Evolutionary conservation across 2,329 filamentous ascomycete species (phyloP).

Genomic region (Verticillium isaacii): DNA sequence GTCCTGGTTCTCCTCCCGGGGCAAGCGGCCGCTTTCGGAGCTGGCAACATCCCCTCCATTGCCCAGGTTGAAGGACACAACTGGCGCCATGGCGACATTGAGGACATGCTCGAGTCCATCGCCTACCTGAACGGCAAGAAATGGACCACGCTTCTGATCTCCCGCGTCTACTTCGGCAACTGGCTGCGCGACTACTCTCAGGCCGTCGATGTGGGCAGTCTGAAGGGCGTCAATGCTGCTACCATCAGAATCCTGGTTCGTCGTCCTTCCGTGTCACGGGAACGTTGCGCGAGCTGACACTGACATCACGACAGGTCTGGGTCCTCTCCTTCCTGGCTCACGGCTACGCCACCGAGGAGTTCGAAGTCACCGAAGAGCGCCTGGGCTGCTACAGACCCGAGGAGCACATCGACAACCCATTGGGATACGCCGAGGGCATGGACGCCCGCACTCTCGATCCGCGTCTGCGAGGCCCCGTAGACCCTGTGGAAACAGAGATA

Average conservation of each 20-base stretch:
- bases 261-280: not conserved
- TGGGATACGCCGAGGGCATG: constrained; percentile 78
- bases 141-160: constrained; percentile 76
- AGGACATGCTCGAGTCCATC: constrained; percentile 75
- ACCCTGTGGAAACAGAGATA: constrained; percentile 65
- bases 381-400: constrained; percentile 78
- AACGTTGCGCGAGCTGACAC: constrained; percentile 6
- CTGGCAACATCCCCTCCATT: constrained; percentile 64
- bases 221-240: constrained; percentile 73
- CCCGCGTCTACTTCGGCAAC: constrained; percentile 70
- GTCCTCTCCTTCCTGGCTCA: constrained; percentile 77
- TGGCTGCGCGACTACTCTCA: constrained; percentile 74
- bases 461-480: constrained; percentile 76
- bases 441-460: constrained; percentile 81
- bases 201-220: constrained; percentile 72
- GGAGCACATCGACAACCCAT: constrained; percentile 71
- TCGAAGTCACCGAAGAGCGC: constrained; percentile 76
- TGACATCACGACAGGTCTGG: constrained; percentile 50
- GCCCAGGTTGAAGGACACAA: constrained; percentile 62
- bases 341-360: constrained; percentile 81
- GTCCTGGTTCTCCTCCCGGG: constrained; percentile 53
- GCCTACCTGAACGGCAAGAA: constrained; percentile 77
- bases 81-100: constrained; percentile 72
- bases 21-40: constrained; percentile 58
- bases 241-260: constrained; percentile 69